Percentiles rank a stretch among this genome's conserved stretches.
These are phyloP conservation scores for Fereydounia khargensis DNA, from an alignment of 1,284 basidiomycete species.

Conservation along the genomic window DNA sequence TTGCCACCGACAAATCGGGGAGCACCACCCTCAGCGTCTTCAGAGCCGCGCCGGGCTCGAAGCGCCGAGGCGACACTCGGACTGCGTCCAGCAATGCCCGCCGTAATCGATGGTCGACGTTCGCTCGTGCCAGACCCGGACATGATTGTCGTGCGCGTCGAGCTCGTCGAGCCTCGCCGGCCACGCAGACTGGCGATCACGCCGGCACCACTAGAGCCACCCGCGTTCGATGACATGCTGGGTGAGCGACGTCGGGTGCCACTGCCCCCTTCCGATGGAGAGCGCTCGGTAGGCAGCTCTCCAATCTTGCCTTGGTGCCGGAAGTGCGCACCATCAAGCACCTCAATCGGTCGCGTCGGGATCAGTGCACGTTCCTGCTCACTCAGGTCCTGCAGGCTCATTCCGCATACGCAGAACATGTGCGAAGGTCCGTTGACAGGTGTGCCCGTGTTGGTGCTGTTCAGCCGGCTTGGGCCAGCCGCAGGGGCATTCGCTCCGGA, in stretches of 20 bases:
- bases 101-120: slow-evolving; percentile 7
- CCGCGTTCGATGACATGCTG: too few relatives aligned
- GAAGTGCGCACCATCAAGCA: slow-evolving; percentile 31
- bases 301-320: slow-evolving; percentile 49
- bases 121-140: not conserved
- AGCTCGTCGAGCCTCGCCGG: slow-evolving; percentile 10
- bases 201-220: too few relatives aligned
- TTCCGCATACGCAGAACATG: slow-evolving; percentile 55
- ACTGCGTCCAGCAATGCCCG: slow-evolving; percentile 15
- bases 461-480: not conserved
- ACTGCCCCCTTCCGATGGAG: too few relatives aligned
- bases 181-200: slow-evolving; percentile 20
- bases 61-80: slow-evolving; percentile 12
- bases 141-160: slow-evolving; percentile 9
- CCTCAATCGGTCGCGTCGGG: slow-evolving; percentile 33
- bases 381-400: slow-evolving; percentile 46
- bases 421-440: slow-evolving; percentile 40
- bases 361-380: slow-evolving; percentile 48
- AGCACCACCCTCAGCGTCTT: not conserved
- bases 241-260: too few relatives aligned
- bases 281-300: slow-evolving; percentile 39
- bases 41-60: slow-evolving; percentile 7
- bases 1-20: slow-evolving; percentile 12
- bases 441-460: slow-evolving; percentile 26
- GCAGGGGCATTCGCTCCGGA: not conserved